A percentile compares a stretch with the other conserved stretches of the same genome.
phyloP scores from a whole-genome alignment of 1,139 yeast genomes.

The Kazachstania sp. region DNA sequence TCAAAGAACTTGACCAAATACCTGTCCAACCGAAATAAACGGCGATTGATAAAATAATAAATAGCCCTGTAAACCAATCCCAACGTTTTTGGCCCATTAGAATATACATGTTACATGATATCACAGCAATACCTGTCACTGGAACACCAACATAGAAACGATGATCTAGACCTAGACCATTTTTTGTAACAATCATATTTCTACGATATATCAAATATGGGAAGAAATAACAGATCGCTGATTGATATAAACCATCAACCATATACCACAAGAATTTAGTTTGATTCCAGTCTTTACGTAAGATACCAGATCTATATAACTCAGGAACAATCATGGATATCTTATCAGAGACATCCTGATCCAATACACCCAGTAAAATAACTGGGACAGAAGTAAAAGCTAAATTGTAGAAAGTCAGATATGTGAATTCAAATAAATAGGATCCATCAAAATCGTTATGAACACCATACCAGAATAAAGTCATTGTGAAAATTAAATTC shows the following conservation, averaged over 20 bases:
- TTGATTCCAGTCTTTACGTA: constrained; percentile 75
- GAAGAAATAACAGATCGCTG: constrained; percentile 75
- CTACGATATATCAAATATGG: constrained; percentile 63
- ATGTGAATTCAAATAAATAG: constrained; percentile 85
- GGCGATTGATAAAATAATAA: constrained; percentile 55
- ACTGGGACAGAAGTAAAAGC: constrained; percentile 95
- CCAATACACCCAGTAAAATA: constrained; percentile 79
- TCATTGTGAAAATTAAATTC: constrained; percentile 78
- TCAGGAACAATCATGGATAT: constrained; percentile 83
- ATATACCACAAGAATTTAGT: constrained; percentile 74
- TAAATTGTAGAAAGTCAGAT: constrained; percentile 83
- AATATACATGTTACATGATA: constrained; percentile 73
- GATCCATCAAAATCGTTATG: constrained; percentile 83
- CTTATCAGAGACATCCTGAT: constrained; percentile 82
- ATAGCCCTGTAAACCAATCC: constrained; percentile 81
- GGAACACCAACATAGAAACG: constrained; percentile 79
- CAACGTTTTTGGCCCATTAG: constrained; percentile 79
- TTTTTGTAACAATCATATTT: constrained; percentile 47
- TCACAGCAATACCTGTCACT: constrained; percentile 71
- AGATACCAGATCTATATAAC: constrained; percentile 74
- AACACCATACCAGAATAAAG: constrained; percentile 90
- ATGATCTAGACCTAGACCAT: constrained; percentile 68
- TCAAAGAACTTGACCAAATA: constrained; percentile 61
- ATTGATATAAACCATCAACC: constrained; percentile 84
- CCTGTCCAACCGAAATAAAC: constrained; percentile 85